phyloP scores from a whole-genome alignment of 371 early-diverging fungal species.

The Mucor ambiguus region DNA sequence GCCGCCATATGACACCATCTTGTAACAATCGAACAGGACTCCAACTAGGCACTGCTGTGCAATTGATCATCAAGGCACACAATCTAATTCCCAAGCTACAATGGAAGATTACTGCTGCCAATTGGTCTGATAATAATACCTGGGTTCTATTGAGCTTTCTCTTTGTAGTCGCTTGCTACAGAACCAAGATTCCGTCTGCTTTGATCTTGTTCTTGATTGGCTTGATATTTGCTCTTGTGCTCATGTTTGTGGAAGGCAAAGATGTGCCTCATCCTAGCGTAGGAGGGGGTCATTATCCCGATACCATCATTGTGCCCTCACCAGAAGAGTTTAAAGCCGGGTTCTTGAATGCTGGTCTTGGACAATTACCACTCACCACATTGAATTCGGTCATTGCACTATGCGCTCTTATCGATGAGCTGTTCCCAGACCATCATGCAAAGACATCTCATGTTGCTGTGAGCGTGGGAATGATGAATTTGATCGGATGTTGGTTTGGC shows the following conservation, averaged over 20 bases:
- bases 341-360: slow-evolving; percentile 81
- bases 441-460: slow-evolving; percentile 64
- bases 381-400: slow-evolving; percentile 89
- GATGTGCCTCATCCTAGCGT: slow-evolving; percentile 38
- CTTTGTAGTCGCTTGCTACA: slow-evolving; percentile 71
- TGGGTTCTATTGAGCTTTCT: slow-evolving; percentile 72
- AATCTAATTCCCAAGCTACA: slow-evolving; percentile 45
- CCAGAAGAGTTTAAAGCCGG: slow-evolving; percentile 69
- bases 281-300: slow-evolving; percentile 64
- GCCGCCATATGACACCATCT: slow-evolving; percentile 3
- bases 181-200: slow-evolving; percentile 72
- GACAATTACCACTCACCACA: slow-evolving; percentile 85
- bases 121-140: slow-evolving; percentile 81
- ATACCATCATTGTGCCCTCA: slow-evolving; percentile 60
- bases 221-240: slow-evolving; percentile 67
- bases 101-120: slow-evolving; percentile 33
- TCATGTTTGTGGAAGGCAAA: slow-evolving; percentile 36
- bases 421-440: slow-evolving; percentile 75
- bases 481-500: slow-evolving; percentile 86
- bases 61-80: slow-evolving; percentile 75
- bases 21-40: slow-evolving; percentile 44
- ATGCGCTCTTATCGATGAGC: slow-evolving; percentile 76
- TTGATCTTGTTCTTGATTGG: slow-evolving; percentile 78
- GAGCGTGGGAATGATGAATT: slow-evolving; percentile 84
- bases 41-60: slow-evolving; percentile 85